Evolutionary conservation across 768 basidiomycete genomes (phyloP).

Genomic region (Collybia mongolica): DNA sequence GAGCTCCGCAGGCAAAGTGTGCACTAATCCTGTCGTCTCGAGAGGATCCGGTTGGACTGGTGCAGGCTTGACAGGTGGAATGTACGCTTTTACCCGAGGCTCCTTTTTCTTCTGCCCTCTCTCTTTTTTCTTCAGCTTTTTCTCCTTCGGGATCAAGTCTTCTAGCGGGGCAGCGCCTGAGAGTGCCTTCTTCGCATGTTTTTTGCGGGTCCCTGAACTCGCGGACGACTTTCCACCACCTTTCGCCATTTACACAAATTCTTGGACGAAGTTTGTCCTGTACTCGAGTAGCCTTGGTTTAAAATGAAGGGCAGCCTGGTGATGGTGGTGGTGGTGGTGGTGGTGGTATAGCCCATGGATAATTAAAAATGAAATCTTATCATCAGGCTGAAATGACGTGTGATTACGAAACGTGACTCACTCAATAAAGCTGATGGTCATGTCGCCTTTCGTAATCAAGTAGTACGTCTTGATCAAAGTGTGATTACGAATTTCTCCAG

Average conservation of each 20-base stretch:
- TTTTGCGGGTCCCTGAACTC: constrained; percentile 85
- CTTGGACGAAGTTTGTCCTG: too few relatives aligned
- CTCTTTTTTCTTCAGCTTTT: constrained; percentile 50
- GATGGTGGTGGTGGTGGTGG: too few relatives aligned
- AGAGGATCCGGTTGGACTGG: constrained; percentile 81
- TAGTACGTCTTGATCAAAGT: too few relatives aligned
- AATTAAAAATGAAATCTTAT: too few relatives aligned
- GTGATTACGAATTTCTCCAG: too few relatives aligned
- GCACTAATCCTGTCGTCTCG: constrained; percentile 77
- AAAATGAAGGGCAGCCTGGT: too few relatives aligned
- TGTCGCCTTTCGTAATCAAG: too few relatives aligned
- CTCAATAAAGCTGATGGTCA: too few relatives aligned
- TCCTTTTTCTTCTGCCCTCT: constrained; percentile 64
- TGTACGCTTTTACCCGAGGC: constrained; percentile 81
- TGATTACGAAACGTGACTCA: too few relatives aligned
- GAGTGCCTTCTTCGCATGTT: constrained; percentile 78
- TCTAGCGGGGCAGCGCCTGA: constrained; percentile 28
- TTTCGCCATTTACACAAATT: constrained; percentile 31
- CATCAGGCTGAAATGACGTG: too few relatives aligned
- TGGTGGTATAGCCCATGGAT: too few relatives aligned
- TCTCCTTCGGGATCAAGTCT: constrained; percentile 38
- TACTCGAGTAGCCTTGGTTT: too few relatives aligned
- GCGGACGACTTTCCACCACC: constrained; percentile 72
- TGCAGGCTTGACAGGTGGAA: constrained; percentile 79
- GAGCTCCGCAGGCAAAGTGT: constrained; percentile 74